Evolutionary conservation across 352 stramenopile species (phyloP).

Genomic region (Phytophthora cryptogea): DNA sequence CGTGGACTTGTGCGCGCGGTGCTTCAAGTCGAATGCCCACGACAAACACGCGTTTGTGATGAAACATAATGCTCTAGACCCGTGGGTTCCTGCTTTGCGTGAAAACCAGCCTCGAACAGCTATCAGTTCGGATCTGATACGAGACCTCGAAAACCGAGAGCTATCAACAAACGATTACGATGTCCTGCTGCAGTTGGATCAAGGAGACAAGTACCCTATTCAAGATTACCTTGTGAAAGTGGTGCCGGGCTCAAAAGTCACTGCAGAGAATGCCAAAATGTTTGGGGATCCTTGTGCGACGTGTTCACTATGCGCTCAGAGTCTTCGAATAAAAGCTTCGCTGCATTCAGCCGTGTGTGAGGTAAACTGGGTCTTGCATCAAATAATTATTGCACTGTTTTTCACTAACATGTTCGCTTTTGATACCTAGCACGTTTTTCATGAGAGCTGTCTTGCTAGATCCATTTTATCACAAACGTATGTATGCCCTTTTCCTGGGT

Average conservation of each 20-base stretch:
- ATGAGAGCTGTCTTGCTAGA: conserved; percentile 76
- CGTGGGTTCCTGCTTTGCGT: conserved; percentile 61
- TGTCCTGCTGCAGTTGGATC: conserved; percentile 71
- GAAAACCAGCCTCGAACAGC: conserved; percentile 24
- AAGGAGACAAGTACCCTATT: conserved; percentile 57
- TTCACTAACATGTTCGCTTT: conserved; percentile 2
- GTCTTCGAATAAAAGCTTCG: conserved; percentile 59
- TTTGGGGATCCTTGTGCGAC: conserved; percentile 42
- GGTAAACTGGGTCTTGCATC: conserved; percentile 29
- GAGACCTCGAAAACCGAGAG: conserved; percentile 71
- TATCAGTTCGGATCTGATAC: conserved; percentile 49
- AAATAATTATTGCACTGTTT: neutral
- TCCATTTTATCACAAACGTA: conserved; percentile 71
- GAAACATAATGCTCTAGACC: conserved; percentile 63
- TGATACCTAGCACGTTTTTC: conserved; percentile 63
- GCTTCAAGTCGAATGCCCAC: conserved; percentile 73
- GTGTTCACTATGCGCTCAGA: conserved; percentile 68
- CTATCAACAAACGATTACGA: conserved; percentile 88
- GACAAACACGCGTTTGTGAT: conserved; percentile 73
- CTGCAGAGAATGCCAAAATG: conserved; percentile 50
- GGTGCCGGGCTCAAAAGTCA: conserved; percentile 49
- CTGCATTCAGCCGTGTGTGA: conserved; percentile 58
- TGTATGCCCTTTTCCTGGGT: conserved; percentile 51
- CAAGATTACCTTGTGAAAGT: conserved; percentile 73
- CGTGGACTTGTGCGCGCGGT: conserved; percentile 71